Conservation (phyloP, 208 protist species). For the Leptomonas pyrrhocoris region DNA sequence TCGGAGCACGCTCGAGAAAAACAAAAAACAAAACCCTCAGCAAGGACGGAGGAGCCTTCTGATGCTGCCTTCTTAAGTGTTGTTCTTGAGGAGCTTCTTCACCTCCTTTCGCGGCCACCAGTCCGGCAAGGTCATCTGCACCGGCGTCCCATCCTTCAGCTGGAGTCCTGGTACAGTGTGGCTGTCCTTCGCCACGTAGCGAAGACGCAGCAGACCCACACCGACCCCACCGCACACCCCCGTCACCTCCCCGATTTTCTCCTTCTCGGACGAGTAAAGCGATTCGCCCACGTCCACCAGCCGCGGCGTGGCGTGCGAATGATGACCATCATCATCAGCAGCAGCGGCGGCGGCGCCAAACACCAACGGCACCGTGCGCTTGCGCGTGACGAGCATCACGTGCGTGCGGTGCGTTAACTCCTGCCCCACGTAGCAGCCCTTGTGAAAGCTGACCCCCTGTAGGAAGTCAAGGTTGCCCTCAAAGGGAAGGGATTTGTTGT, state of each 20-base stretch:
- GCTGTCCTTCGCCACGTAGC: slow-evolving; percentile 67
- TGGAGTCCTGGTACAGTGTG: slow-evolving; percentile 44
- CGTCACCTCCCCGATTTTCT: slow-evolving; percentile 70
- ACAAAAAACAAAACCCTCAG: too few species aligned
- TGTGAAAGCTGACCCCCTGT: slow-evolving; percentile 91
- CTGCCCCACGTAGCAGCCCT: slow-evolving; percentile 97
- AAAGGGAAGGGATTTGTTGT: slow-evolving; percentile 84
- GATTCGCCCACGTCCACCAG: slow-evolving; percentile 38
- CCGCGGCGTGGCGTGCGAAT: slow-evolving; percentile 4
- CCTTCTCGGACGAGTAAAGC: slow-evolving; percentile 42
- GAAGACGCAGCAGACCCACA: slow-evolving; percentile 73
- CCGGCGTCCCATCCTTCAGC: slow-evolving; percentile 44
- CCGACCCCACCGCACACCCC: slow-evolving; percentile 50
- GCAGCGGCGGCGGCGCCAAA: slow-evolving; percentile 30
- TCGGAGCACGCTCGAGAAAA: too few species aligned
- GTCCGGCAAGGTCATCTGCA: slow-evolving; percentile 45
- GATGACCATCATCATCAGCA: too few species aligned
- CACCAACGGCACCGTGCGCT: slow-evolving; percentile 86
- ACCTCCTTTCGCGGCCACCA: slow-evolving; percentile 84
- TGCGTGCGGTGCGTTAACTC: slow-evolving; percentile 96
- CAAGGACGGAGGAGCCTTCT: too few species aligned
- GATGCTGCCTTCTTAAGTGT: slow-evolving; percentile 13
- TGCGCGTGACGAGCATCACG: slow-evolving; percentile 93
- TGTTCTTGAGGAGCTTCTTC: slow-evolving; percentile 73
- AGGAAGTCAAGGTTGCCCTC: slow-evolving; percentile 94